phyloP scores from a whole-genome alignment of 305 asterid genomes.

The Rubia occidens region DNA sequence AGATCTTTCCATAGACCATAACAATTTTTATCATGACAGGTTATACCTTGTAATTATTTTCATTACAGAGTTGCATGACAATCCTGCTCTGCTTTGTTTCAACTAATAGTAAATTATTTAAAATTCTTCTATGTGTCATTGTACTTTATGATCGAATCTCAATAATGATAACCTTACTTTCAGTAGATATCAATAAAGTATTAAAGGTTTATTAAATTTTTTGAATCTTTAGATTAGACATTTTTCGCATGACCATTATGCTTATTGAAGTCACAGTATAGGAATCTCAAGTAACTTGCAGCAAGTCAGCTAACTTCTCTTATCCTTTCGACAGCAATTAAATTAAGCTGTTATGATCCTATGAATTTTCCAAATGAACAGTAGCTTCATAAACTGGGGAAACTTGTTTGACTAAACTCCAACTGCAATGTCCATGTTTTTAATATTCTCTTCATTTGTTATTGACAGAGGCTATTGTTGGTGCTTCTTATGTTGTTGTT shows the following conservation, averaged over 20 bases:
- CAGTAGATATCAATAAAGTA: background rate
- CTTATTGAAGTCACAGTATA: too few relatives aligned
- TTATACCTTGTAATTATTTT: background rate
- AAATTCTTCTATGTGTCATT: background rate
- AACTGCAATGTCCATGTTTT: background rate
- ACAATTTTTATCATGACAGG: background rate
- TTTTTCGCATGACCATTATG: background rate
- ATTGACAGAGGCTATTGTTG: slow-evolving; percentile 59
- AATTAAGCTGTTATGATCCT: slow-evolving; percentile 10
- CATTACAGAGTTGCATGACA: background rate
- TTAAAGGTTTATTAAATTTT: background rate
- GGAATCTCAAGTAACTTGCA: background rate
- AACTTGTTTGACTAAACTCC: background rate
- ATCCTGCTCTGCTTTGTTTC: background rate
- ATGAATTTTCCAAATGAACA: background rate
- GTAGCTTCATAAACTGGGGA: background rate
- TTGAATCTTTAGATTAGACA: background rate
- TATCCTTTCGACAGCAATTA: slow-evolving; percentile 4
- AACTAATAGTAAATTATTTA: background rate
- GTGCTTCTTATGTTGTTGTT: slow-evolving; percentile 53
- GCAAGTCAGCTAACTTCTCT: background rate
- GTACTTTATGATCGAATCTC: background rate
- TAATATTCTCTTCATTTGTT: slow-evolving; percentile 11
- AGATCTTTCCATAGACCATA: slow-evolving; percentile 3
- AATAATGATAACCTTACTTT: background rate